Evolutionary conservation across 75 land plant genomes (phyloP).

Genomic region (Pinus taeda): DNA sequence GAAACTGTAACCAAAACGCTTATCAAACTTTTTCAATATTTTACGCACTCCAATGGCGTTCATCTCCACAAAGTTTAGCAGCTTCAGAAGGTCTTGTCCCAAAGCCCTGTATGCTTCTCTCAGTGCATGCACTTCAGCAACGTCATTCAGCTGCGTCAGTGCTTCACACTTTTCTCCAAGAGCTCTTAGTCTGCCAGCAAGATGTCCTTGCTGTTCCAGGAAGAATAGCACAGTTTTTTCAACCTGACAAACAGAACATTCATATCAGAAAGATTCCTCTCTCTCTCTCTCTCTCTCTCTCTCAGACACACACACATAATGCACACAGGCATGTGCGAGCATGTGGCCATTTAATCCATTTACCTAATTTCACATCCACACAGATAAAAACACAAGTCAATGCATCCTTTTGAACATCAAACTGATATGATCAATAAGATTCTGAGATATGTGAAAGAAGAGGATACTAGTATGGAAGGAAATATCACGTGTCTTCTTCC

Average conservation of each 20-base stretch:
- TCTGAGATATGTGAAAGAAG: not conserved
- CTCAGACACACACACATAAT: too few relatives aligned
- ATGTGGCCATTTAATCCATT: not conserved
- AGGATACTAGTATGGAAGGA: not conserved
- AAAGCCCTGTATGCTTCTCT: constrained; percentile 58
- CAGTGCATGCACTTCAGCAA: constrained; percentile 25
- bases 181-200: constrained; percentile 53
- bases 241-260: constrained; percentile 45
- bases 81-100: constrained; percentile 73
- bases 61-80: constrained; percentile 81
- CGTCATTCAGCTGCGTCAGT: constrained; percentile 24
- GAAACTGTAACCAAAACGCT: constrained; percentile 81
- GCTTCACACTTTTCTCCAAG: constrained; percentile 54
- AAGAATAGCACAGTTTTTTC: constrained; percentile 87
- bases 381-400: not conserved
- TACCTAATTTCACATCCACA: not conserved
- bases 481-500: not conserved
- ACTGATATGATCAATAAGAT: not conserved
- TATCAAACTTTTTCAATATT: constrained; percentile 95
- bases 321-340: too few relatives aligned
- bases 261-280: not conserved
- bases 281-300: not conserved
- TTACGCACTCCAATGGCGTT: constrained; percentile 90
- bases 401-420: not conserved
- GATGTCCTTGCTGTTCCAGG: constrained; percentile 76